Percentiles rank a stretch among this genome's conserved stretches.
Conservation (phyloP, 2,329 filamentous ascomycete genomes). For the Fusarium mangiferae region DNA sequence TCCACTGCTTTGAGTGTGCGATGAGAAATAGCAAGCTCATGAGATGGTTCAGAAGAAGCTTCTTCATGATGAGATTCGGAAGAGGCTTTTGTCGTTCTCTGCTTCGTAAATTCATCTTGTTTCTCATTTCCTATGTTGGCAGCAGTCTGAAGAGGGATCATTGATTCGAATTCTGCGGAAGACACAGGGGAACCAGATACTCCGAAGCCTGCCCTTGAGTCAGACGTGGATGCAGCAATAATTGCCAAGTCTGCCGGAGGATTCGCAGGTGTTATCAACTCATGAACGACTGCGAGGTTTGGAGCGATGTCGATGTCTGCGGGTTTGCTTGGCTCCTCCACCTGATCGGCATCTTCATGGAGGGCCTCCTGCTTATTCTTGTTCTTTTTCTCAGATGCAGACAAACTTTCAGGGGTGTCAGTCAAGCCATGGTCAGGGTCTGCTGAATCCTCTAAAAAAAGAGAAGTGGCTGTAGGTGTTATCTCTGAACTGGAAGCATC, state of each 20-base stretch:
- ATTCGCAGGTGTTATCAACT: not conserved
- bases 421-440: not conserved
- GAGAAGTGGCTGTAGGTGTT: not conserved
- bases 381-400: constrained; percentile 8
- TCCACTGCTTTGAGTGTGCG: constrained; percentile 8
- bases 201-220: not conserved
- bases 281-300: not conserved
- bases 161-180: not conserved
- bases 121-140: not conserved
- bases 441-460: not conserved
- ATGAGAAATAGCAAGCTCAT: not conserved
- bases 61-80: not conserved
- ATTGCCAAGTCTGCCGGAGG: not conserved
- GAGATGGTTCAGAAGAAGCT: not conserved
- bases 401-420: not conserved
- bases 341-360: not conserved
- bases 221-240: not conserved
- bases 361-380: not conserved
- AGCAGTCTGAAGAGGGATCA: not conserved
- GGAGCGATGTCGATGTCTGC: not conserved
- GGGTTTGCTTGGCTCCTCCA: not conserved
- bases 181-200: not conserved
- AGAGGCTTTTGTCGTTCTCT: not conserved
- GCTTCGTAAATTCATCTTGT: not conserved
- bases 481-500: not conserved